phyloP scores from a whole-genome alignment of 352 stramenopile species.

The Achlya hypogyna region DNA sequence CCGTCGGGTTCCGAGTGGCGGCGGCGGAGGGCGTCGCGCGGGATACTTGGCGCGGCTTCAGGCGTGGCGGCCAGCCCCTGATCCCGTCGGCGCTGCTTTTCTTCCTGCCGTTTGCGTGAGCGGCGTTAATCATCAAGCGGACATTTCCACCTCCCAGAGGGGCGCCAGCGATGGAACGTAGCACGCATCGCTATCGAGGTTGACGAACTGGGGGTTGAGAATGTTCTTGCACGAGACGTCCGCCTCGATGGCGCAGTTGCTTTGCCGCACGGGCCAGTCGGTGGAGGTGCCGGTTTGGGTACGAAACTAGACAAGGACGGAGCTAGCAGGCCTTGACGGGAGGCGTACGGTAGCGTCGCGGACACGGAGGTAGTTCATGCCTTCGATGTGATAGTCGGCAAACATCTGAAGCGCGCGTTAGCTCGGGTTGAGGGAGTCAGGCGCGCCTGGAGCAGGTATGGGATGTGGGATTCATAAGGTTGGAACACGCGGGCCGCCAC shows the following conservation, averaged over 20 bases:
- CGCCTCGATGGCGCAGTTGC: conserved; percentile 54
- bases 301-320: background rate
- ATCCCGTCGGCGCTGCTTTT: conserved; percentile 39
- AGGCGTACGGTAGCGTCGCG: conserved; percentile 48
- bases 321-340: conserved; percentile 2
- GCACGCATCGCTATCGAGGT: conserved; percentile 32
- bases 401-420: conserved; percentile 43
- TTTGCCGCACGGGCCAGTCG: conserved; percentile 37
- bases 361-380: conserved; percentile 81
- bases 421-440: background rate
- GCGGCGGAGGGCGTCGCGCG: conserved; percentile 27
- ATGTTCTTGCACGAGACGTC: conserved; percentile 63
- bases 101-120: no score
- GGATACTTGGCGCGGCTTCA: conserved; percentile 41
- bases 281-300: background rate
- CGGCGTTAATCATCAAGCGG: no score
- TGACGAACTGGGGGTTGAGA: conserved; percentile 42
- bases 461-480: conserved; percentile 83
- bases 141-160: conserved; percentile 78
- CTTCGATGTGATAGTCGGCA: conserved; percentile 88
- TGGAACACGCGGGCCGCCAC: conserved; percentile 70
- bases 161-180: conserved; percentile 71
- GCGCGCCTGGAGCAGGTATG: conserved; percentile 78
- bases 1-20: background rate
- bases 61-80: conserved; percentile 44